Evolutionary conservation across 1,284 basidiomycete species (phyloP), one percentile per base, ranked within the genome.

Genomic region (Mycosarcoma mackinlayi): DNA sequence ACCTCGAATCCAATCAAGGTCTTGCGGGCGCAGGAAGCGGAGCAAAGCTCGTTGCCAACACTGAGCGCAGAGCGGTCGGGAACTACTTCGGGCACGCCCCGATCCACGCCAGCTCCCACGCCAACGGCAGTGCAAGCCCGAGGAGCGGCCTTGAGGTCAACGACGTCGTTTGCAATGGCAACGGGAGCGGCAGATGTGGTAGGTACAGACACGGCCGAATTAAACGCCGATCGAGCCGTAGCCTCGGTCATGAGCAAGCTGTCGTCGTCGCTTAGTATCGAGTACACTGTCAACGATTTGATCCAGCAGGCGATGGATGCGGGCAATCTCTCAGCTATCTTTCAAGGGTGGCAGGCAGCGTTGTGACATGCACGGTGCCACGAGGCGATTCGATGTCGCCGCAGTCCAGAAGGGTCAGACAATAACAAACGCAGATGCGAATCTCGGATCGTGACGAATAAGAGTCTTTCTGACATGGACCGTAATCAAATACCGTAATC

Each of bases 231-330:
- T 81, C 89, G 93, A 39, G 93, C 94, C 0, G 85, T 98, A 64
- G 63, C 51, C 9, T 70, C 77, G 33, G 75, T 77, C 14, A 72
- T 77, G 73, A 38, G 48, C 30, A 98, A 98, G 84, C 85, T 98
- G 34, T 89, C 92, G 77, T 89, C 88, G 69, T 87, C 89, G 11
- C 85, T 97, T 70, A 95, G 92, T 77, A 91, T 95, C 31, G 92
- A 96, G 82, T 94, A 92, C 76, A 92, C 90, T 4, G 93, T 98
- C 63, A 97, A 96, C 84, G 90, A 94, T 82, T 87, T 98, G 34
- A 91, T 98, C 58, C 89, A 92, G 23, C 89, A 94, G 80, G 95
- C 95, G 34, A 92, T 89, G 35, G 91, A 95, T 80, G 83, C 86
- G 0, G 85, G 85, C 33, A 92, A 93, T 82, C 84, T 98, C 30